A percentile compares a stretch with the other conserved stretches of the same genome.
Evolutionary conservation across 2,329 filamentous ascomycete genomes (phyloP).

Genomic region (Monosporascus sp.): DNA sequence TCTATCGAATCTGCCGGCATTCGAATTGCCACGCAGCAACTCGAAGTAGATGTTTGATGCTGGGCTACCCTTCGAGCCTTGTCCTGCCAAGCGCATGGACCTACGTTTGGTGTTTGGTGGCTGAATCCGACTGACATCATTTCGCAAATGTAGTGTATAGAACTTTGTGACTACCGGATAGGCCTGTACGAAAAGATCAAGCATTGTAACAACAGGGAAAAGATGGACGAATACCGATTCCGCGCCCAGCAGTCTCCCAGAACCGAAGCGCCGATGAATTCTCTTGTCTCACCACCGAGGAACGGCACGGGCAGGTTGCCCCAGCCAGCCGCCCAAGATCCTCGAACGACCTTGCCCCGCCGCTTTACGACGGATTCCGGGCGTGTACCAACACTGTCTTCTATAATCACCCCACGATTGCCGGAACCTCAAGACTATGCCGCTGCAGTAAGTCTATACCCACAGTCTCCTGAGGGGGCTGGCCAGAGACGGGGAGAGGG

Average conservation of each 20-base stretch:
- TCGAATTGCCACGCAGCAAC: not conserved
- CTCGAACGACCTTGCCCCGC: conserved; percentile 73
- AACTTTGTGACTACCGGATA: conserved; percentile 28
- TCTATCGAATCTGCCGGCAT: not conserved
- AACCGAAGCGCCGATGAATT: conserved; percentile 69
- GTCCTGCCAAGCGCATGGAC: not conserved
- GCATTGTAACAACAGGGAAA: conserved; percentile 39
- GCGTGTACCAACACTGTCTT: conserved; percentile 69
- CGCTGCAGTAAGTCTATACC: conserved; percentile 24
- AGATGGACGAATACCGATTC: conserved; percentile 77
- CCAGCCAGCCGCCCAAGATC: conserved; percentile 58
- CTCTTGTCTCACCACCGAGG: conserved; percentile 68
- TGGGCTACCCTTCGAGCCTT: not conserved
- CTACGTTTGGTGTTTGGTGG: not conserved
- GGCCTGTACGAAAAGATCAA: conserved; percentile 36
- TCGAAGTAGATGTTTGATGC: not conserved
- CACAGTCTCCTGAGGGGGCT: conserved; percentile 1
- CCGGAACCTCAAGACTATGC: conserved; percentile 48
- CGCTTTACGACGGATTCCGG: conserved; percentile 92
- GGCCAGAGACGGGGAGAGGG: conserved; percentile 1
- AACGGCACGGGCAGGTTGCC: conserved; percentile 57
- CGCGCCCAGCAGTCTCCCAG: conserved; percentile 71
- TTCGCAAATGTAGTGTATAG: conserved; percentile 29
- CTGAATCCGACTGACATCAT: conserved; percentile 12
- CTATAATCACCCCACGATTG: conserved; percentile 49